Evolutionary conservation across 768 basidiomycete genomes (phyloP).

Genomic region (Ramaria sp.): DNA sequence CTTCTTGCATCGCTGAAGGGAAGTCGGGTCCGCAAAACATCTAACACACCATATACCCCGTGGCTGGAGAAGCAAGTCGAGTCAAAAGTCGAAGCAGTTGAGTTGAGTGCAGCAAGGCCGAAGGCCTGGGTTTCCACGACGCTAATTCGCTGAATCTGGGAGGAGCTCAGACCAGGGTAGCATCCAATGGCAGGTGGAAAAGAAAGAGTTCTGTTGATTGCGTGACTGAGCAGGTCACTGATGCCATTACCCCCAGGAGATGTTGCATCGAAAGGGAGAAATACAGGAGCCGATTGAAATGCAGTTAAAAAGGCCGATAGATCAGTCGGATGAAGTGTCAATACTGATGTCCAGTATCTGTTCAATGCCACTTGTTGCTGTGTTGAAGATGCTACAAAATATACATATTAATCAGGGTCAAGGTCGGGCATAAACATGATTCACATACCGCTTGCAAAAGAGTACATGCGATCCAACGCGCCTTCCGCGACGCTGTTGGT

Average conservation of each 20-base stretch:
- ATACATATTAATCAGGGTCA: neutral
- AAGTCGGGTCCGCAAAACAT: conserved; percentile 44
- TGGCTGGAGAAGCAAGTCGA: conserved; percentile 41
- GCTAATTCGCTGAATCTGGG: conserved; percentile 32
- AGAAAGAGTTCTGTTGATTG: conserved; percentile 19
- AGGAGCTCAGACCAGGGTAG: conserved; percentile 37
- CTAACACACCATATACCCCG: conserved; percentile 53
- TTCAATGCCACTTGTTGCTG: conserved; percentile 37
- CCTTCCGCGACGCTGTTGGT: conserved; percentile 27
- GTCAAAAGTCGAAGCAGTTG: conserved; percentile 29
- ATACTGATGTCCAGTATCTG: conserved; percentile 43
- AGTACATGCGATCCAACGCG: conserved; percentile 48
- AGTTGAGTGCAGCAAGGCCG: conserved; percentile 26
- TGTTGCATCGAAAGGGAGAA: conserved; percentile 52
- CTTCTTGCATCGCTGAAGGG: conserved; percentile 39
- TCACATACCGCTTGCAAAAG: conserved; percentile 42
- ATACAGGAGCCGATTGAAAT: conserved; percentile 33
- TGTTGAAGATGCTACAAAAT: conserved; percentile 39
- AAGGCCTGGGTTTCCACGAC: conserved; percentile 42
- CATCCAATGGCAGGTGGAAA: conserved; percentile 55
- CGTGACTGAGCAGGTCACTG: conserved; percentile 28
- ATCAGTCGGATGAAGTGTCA: conserved; percentile 33
- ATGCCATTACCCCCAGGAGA: conserved; percentile 21
- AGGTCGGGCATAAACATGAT: neutral
- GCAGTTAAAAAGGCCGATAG: conserved; percentile 36